Evolutionary conservation across 208 protist genomes (phyloP).

Genomic region (Ichthyophonus hoferi): DNA sequence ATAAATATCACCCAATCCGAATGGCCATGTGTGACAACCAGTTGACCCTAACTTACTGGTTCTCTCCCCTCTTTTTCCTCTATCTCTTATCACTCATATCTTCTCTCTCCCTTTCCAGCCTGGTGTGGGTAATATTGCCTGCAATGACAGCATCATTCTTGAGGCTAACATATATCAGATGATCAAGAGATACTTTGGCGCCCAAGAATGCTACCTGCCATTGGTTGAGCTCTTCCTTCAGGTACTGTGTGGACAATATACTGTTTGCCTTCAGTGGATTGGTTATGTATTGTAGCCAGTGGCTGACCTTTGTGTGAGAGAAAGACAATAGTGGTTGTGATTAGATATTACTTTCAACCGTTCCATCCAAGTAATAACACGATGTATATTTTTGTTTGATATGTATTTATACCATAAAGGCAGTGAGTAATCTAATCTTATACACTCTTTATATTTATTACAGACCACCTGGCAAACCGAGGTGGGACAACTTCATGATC

Average conservation of each 20-base stretch:
- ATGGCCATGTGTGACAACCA: no score
- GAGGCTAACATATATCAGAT: slow-evolving; percentile 80
- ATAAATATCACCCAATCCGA: no score
- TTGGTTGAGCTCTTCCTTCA: slow-evolving; percentile 82
- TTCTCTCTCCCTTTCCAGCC: slow-evolving; percentile 63
- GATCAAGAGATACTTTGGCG: slow-evolving; percentile 80
- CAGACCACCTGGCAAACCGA: slow-evolving; percentile 83
- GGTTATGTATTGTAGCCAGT: background rate
- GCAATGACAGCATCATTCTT: slow-evolving; percentile 91
- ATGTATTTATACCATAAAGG: no score
- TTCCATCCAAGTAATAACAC: no score
- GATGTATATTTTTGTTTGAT: no score
- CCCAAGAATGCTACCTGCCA: slow-evolving; percentile 73
- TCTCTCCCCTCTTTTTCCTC: no score
- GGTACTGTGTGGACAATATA: slow-evolving; percentile 22
- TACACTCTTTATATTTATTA: no score
- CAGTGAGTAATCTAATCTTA: no score
- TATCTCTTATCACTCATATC: no score
- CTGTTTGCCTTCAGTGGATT: background rate
- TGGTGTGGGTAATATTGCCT: slow-evolving; percentile 79
- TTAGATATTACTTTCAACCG: no score
- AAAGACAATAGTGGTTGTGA: no score
- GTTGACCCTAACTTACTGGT: no score
- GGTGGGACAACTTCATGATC: slow-evolving; percentile 89
- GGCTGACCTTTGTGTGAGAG: background rate